Evolutionary conservation across 176 grass and related monocot genomes (phyloP).

Genomic region (Saccharum spontaneum): DNA sequence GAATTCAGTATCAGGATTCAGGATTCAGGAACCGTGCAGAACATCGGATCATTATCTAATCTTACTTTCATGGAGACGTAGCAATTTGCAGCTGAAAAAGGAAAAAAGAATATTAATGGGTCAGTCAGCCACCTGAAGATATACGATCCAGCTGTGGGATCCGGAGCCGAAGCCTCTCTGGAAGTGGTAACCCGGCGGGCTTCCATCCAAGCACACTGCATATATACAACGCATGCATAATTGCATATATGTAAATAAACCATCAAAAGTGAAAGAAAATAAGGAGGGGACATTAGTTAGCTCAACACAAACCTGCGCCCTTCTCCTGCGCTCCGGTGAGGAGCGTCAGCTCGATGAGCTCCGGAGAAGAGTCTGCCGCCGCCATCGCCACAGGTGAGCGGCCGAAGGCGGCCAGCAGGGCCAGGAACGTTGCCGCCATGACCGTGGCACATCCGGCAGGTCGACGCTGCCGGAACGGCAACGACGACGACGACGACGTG

Average conservation of each 20-base stretch:
- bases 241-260: not conserved
- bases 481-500: not conserved
- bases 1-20: too few relatives aligned
- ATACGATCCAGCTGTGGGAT: conserved; percentile 54
- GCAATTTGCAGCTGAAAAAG: not conserved
- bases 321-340: conserved; percentile 6
- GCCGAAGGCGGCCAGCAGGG: not conserved
- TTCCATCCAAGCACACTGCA: conserved; percentile 81
- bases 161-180: conserved; percentile 68
- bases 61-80: not conserved
- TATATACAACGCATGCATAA: not conserved
- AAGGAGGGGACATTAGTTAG: not conserved
- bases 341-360: conserved; percentile 47
- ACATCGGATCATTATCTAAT: not conserved
- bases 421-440: not conserved
- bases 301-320: not conserved
- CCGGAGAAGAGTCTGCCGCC: not conserved
- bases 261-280: not conserved
- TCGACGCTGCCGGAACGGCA: not conserved
- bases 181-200: conserved; percentile 61
- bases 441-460: not conserved
- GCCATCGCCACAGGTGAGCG: not conserved
- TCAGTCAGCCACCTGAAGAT: conserved; percentile 49
- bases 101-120: not conserved
- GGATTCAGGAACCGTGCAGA: too few relatives aligned